Base-by-base conservation (phyloP, 176 grass and related monocot genomes). In the Oryza rufipogon region DNA sequence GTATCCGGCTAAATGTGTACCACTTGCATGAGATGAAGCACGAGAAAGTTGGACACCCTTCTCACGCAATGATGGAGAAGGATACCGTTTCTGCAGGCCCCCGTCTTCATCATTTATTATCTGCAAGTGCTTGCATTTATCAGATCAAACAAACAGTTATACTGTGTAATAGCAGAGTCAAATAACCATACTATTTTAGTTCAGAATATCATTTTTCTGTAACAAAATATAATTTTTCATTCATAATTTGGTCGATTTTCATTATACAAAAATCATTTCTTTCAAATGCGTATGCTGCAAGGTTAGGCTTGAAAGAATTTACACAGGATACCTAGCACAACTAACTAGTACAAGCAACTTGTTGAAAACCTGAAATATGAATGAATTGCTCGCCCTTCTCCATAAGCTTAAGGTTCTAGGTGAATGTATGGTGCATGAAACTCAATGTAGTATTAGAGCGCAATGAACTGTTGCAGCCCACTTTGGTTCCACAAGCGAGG, bases 91-190 rank as follows among this genome's bases (percentile, higher is more conserved):
- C 81, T 97, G 95, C 71, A 89, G 86, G 51, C 91, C 92, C 19
- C 88, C 92, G 28, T 94, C 92, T 90, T 94, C 95, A 56, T 97
- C 95, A 87, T 97, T 97, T 83, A 97, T 89, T 77, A 89, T 68
- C 95, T 97, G 88, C 60, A 88, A 84, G 75, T 69, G 11, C 61
- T 45, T 64, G 11, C 25, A 78, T 26, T 64, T 81, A 77, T 77
- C 7, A 82, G 71, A 81, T 69, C 64, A 74, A 86, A 75, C 61
- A n/a, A 86, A 65, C 33, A 74, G 16, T 66, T 80, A 80, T 52
- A 20, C 16, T 77, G 83, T 12, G 9, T 13, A 86, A 66, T n/a
- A 73, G 33, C 46, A 48, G 20, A 80, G 20, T 63, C 68, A 63
- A 72, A 79, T 19, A 79, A 48, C 68, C 68, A n/a, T 61, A 38